A percentile compares a stretch with the other conserved stretches of the same genome.
Evolutionary conservation across 306 rosid genomes (phyloP).

Genomic region (Dicorynia guianensis): DNA sequence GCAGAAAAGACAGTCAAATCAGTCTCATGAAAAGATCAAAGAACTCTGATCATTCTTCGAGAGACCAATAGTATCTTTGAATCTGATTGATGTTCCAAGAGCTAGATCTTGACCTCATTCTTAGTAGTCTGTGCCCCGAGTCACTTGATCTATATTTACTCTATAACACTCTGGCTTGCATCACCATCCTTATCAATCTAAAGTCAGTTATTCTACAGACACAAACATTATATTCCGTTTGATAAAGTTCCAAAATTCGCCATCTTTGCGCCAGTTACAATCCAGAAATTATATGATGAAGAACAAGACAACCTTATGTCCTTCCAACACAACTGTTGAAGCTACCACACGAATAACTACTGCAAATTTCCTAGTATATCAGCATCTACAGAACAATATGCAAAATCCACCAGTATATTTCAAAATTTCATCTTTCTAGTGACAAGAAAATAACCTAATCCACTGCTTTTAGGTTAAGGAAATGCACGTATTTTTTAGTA

Average conservation of each 20-base stretch:
- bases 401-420: too few relatives aligned
- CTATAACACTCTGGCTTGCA: not conserved
- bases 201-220: not conserved
- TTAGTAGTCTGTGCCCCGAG: too few relatives aligned
- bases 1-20: not conserved
- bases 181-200: not conserved
- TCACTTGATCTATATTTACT: not conserved
- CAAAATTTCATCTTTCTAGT: too few relatives aligned
- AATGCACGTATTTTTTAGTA: not conserved
- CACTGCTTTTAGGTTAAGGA: conserved; percentile 31
- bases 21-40: not conserved
- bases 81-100: not conserved
- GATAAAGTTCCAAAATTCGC: not conserved
- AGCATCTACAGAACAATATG: too few relatives aligned
- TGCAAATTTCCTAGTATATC: too few relatives aligned
- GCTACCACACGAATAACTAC: too few relatives aligned
- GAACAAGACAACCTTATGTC: too few relatives aligned
- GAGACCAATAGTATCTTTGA: not conserved
- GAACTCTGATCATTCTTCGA: not conserved
- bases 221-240: not conserved
- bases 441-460: too few relatives aligned
- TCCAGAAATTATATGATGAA: too few relatives aligned
- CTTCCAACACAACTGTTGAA: too few relatives aligned
- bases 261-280: too few relatives aligned
- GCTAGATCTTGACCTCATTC: too few relatives aligned